Percentiles rank a stretch among this genome's conserved stretches.
Conservation (phyloP, 2,329 filamentous ascomycete species). For the Pseudocercospora pini-densiflorae region DNA sequence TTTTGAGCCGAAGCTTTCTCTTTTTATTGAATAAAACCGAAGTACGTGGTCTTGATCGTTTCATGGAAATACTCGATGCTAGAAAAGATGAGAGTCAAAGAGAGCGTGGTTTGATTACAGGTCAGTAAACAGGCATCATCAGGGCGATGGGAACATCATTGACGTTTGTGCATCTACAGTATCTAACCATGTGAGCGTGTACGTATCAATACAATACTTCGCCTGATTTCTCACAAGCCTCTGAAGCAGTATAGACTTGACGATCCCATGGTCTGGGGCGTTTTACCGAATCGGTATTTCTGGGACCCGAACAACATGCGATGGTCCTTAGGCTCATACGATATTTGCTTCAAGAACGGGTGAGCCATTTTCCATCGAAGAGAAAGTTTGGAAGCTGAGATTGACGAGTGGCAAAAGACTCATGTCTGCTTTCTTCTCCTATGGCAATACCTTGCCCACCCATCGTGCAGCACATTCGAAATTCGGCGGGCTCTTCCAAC, state of each 20-base stretch:
- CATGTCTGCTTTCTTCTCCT: conserved; percentile 78
- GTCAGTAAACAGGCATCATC: too few relatives aligned
- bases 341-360: conserved; percentile 92
- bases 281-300: conserved; percentile 75
- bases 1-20: conserved; percentile 75
- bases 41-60: conserved; percentile 74
- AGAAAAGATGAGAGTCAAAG: conserved; percentile 69
- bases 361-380: conserved; percentile 41
- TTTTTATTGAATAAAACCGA: conserved; percentile 76
- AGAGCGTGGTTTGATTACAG: conserved; percentile 80
- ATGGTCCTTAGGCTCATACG: conserved; percentile 90
- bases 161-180: conserved; percentile 55
- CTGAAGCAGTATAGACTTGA: conserved; percentile 68
- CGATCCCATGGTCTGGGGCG: conserved; percentile 92
- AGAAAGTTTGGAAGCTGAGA: conserved; percentile 22
- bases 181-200: conserved; percentile 89
- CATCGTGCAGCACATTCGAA: conserved; percentile 79
- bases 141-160: too few relatives aligned
- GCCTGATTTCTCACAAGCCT: conserved; percentile 4
- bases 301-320: conserved; percentile 76
- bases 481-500: conserved; percentile 85
- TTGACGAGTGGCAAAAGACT: conserved; percentile 52
- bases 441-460: conserved; percentile 88
- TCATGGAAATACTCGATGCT: conserved; percentile 75
- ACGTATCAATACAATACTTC: conserved; percentile 54